Evolutionary conservation across 257 asterid genomes (phyloP).

Genomic region (Przewalskia tangutica): DNA sequence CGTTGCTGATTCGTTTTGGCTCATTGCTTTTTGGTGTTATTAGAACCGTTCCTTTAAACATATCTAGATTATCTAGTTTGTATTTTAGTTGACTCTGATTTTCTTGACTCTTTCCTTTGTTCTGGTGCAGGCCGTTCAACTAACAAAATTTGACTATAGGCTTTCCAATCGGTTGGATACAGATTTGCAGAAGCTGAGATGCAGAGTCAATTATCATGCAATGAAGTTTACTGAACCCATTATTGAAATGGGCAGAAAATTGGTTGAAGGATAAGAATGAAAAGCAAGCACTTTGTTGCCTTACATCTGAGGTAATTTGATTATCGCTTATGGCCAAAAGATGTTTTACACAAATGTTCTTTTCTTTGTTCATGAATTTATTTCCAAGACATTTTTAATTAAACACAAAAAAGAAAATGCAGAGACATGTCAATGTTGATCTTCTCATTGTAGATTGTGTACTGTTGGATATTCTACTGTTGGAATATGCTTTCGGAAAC

Average conservation of each 20-base stretch:
- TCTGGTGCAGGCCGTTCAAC: slow-evolving; percentile 52
- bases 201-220: slow-evolving; percentile 70
- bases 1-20: not conserved
- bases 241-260: slow-evolving; percentile 45
- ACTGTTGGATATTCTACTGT: not conserved
- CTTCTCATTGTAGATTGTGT: not conserved
- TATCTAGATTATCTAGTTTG: not conserved
- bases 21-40: not conserved
- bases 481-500: not conserved
- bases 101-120: not conserved
- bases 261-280: slow-evolving; percentile 56
- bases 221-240: slow-evolving; percentile 58
- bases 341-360: not conserved
- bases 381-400: no score
- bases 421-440: not conserved
- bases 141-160: slow-evolving; percentile 68
- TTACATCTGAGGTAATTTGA: slow-evolving; percentile 54
- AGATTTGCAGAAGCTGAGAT: slow-evolving; percentile 63
- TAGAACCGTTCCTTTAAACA: not conserved
- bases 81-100: not conserved
- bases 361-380: not conserved
- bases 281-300: slow-evolving; percentile 49
- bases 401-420: no score
- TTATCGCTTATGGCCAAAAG: not conserved
- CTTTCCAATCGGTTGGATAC: slow-evolving; percentile 43